Conservation (phyloP, 2,329 filamentous ascomycete species). For the Neofusicoccum kwambonambiense region DNA sequence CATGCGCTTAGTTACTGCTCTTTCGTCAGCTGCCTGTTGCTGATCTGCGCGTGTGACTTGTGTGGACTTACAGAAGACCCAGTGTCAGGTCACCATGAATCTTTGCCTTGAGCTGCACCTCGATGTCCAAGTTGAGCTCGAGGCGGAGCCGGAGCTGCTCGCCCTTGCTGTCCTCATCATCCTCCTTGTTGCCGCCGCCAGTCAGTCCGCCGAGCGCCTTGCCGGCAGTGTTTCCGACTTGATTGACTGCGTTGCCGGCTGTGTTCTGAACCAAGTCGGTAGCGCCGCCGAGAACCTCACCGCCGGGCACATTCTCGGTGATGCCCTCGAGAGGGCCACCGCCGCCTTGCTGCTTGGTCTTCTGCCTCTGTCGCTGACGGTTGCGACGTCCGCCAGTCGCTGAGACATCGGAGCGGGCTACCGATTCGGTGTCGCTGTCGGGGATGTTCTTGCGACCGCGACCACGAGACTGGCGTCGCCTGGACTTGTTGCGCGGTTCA, state of each 20-base stretch:
- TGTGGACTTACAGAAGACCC: conserved; percentile 49
- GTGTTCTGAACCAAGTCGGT: conserved; percentile 57
- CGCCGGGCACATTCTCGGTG: conserved; percentile 53
- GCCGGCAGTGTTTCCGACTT: conserved; percentile 45
- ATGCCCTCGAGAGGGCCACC: conserved; percentile 55
- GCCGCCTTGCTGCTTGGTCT: conserved; percentile 44
- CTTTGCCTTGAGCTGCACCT: conserved; percentile 64
- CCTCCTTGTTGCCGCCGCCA: conserved; percentile 37
- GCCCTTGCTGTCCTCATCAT: conserved; percentile 40
- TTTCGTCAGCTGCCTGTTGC: background rate
- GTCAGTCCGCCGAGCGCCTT: conserved; percentile 50
- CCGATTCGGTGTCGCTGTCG: conserved; percentile 55
- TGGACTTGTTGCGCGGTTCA: conserved; percentile 40
- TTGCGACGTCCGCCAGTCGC: conserved; percentile 56
- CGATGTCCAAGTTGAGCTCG: conserved; percentile 62
- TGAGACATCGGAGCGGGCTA: conserved; percentile 55
- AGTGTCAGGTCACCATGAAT: conserved; percentile 64
- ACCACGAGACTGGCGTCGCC: conserved; percentile 51
- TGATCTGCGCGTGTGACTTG: background rate
- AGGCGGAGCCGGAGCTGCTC: conserved; percentile 57
- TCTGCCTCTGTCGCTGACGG: conserved; percentile 50
- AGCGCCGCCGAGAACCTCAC: conserved; percentile 52
- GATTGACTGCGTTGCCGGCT: conserved; percentile 52
- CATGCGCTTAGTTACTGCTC: conserved; percentile 18
- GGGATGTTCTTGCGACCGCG: conserved; percentile 45